Base-by-base conservation (phyloP, 768 basidiomycete species). In the Zangia roseola region DNA sequence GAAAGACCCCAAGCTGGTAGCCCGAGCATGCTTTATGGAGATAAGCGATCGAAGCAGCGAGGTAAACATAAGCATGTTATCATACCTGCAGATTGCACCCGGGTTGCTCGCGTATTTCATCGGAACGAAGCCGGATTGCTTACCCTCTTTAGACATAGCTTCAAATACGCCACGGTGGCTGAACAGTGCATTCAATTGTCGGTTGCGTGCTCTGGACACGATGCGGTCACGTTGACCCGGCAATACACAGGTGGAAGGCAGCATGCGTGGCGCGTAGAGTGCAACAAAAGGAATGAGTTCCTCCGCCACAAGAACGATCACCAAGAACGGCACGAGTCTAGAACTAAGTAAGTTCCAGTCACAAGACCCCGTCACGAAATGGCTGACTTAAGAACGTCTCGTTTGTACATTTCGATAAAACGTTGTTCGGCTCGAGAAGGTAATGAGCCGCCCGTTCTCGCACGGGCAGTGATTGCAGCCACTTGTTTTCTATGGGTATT, bases 221-320 rank as follows among this genome's bases (percentile, higher is more conserved):
- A 86, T 74, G 71, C 92, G 70, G 72, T 85, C 64, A 61, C 74
- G 81, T 69, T 94, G 91, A 12, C 86, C 83, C 2, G 91, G 88
- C 6, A 94, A 78, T 46, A 93, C 76, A 61, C 90, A 92, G 0
- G 91, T 93, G 3, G 90, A 92, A 1, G 91, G 91, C 23, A 94
- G 80, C 72, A 91, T 77, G 61, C 79, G 81, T 2, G 91, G 91
- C n/a, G 81, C 83, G 60, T 89, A 93, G 52, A 94, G 80, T 23
- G 89, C 89, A 53, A 92, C 80, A 53, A 94, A 75, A 13, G 91
- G 91, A 47, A 94, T 80, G 28, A 87, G 63, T 67, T 94, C 91
- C 65, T 94, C 91, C 1, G 90, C 71, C 13, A 92, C 64, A 23
- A 89, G 63, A 24, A 90, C 76, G 50, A 91, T 81, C 57, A 88